Conservation (phyloP, 768 basidiomycete genomes). For the Boletellus sp. region DNA sequence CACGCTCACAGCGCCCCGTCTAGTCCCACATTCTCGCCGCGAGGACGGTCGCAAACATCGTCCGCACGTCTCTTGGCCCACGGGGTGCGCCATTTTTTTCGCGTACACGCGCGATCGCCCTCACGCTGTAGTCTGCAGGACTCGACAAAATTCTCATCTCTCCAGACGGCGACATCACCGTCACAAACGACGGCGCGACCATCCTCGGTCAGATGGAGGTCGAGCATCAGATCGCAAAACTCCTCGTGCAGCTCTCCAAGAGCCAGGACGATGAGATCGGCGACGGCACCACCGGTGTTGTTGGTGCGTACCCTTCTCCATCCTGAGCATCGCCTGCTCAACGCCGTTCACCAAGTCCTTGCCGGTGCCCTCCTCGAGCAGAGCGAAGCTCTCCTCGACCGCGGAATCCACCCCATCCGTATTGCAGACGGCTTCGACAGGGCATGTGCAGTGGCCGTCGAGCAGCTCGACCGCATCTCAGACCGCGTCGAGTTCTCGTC, state of each 20-base stretch:
- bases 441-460: slow-evolving; percentile 86
- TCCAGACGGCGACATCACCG: slow-evolving; percentile 97
- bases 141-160: slow-evolving; percentile 94
- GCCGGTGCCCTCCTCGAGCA: slow-evolving; percentile 97
- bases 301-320: slow-evolving; percentile 61
- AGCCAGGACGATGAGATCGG: slow-evolving; percentile 99
- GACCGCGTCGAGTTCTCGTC: slow-evolving; percentile 85
- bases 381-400: slow-evolving; percentile 92
- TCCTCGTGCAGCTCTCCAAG: slow-evolving; percentile 93
- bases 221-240: slow-evolving; percentile 97
- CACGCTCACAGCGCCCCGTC: slow-evolving; percentile 8
- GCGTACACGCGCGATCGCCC: slow-evolving; percentile 8
- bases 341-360: slow-evolving; percentile 56
- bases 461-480: slow-evolving; percentile 85
- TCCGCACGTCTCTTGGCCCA: slow-evolving; percentile 92
- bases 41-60: slow-evolving; percentile 87
- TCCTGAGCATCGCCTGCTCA: slow-evolving; percentile 3
- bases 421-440: slow-evolving; percentile 99
- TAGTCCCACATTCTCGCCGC: slow-evolving; percentile 96
- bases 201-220: slow-evolving; percentile 99
- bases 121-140: slow-evolving; percentile 44
- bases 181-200: slow-evolving; percentile 98
- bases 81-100: slow-evolving; percentile 58
- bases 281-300: slow-evolving; percentile 98
- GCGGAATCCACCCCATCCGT: slow-evolving; percentile 98